Percentiles rank a stretch among this genome's conserved stretches.
phyloP scores from a whole-genome alignment of 345 rosid genomes.

The Populus pruinosa region DNA sequence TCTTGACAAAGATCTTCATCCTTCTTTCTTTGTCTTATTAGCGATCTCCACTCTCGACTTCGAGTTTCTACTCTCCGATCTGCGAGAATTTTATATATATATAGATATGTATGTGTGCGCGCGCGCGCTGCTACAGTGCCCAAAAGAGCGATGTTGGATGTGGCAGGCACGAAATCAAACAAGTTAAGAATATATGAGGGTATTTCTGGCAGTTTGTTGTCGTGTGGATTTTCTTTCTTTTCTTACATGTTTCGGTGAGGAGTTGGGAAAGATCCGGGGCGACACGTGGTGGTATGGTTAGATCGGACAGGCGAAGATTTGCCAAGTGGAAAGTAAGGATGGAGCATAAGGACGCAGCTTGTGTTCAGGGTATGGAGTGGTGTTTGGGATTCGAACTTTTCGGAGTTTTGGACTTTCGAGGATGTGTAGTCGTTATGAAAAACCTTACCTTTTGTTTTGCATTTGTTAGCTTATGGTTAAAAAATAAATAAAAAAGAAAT shows the following conservation, averaged over 20 bases:
- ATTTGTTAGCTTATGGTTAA: too few species aligned
- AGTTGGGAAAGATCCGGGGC: not conserved
- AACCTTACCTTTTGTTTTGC: too few species aligned
- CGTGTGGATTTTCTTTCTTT: not conserved
- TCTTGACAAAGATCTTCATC: constrained; percentile 76
- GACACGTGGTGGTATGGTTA: not conserved
- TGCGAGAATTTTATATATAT: not conserved
- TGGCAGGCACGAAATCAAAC: not conserved
- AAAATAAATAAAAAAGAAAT: too few species aligned
- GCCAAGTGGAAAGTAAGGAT: not conserved
- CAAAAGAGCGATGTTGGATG: not conserved
- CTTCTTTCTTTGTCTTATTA: constrained; percentile 9
- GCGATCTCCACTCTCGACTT: constrained; percentile 14
- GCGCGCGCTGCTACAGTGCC: not conserved
- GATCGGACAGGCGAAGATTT: not conserved
- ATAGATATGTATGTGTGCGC: too few species aligned
- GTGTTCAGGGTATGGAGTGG: not conserved
- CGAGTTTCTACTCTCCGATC: not conserved
- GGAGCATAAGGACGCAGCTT: not conserved
- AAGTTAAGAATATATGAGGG: constrained; percentile 15
- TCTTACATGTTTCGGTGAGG: not conserved
- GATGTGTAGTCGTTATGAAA: too few species aligned
- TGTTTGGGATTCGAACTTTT: too few species aligned
- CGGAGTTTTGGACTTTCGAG: not conserved
- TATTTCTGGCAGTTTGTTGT: not conserved